Percentiles rank a stretch among this genome's conserved stretches.
These are phyloP conservation scores for Neonectria ditissima DNA, from an alignment of 2,329 filamentous ascomycete genomes.

Conservation along the genomic window DNA sequence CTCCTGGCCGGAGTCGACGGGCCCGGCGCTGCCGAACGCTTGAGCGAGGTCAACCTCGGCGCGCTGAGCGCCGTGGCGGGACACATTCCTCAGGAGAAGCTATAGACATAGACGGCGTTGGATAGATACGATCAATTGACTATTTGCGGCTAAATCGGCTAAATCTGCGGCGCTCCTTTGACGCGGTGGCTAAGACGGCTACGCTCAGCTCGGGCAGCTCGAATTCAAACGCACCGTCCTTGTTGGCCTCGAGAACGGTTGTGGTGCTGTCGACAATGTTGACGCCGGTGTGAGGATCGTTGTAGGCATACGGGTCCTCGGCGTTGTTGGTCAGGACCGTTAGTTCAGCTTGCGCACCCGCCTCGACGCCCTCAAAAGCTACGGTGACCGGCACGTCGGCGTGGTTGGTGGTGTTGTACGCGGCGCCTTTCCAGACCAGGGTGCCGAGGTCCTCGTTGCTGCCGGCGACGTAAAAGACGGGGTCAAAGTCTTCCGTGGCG, in stretches of 20 bases:
- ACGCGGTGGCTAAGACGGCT: conserved; percentile 62
- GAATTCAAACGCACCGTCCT: conserved; percentile 63
- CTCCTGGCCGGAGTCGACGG: conserved; percentile 64
- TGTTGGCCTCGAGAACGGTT: conserved; percentile 54
- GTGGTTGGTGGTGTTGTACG: conserved; percentile 63
- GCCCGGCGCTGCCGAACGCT: conserved; percentile 51
- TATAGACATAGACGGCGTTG: conserved; percentile 22
- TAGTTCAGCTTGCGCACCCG: conserved; percentile 55
- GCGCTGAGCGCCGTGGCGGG: conserved; percentile 66
- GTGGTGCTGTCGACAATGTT: conserved; percentile 62
- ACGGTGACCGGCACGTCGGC: conserved; percentile 59
- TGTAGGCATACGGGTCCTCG: conserved; percentile 56
- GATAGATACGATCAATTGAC: neutral
- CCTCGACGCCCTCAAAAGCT: conserved; percentile 57
- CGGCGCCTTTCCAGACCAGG: conserved; percentile 63
- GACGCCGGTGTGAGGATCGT: conserved; percentile 57
- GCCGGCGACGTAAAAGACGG: conserved; percentile 64
- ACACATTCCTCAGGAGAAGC: conserved; percentile 56
- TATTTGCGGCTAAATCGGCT: neutral
- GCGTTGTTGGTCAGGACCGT: conserved; percentile 58
- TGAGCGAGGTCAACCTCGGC: conserved; percentile 67
- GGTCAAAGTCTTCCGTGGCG: conserved; percentile 54
- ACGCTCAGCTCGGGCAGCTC: conserved; percentile 66
- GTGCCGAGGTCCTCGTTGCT: conserved; percentile 55
- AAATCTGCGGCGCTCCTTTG: conserved; percentile 11